phyloP scores from a whole-genome alignment of 78 protist genomes.

The Bodo saltans region DNA sequence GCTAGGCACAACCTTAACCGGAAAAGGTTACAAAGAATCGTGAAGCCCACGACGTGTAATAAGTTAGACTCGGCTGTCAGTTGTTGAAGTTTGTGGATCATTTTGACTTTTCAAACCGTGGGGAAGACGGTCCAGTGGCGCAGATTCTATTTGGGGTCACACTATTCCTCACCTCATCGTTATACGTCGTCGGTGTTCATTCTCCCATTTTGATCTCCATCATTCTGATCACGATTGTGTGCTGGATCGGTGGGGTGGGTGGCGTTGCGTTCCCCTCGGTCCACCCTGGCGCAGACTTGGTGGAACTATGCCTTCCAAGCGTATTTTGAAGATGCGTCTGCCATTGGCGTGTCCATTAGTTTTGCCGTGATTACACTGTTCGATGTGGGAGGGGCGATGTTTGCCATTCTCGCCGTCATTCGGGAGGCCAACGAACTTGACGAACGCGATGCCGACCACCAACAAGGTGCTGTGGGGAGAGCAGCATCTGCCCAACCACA shows the following conservation, averaged over 20 bases:
- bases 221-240: neutral
- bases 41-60: neutral
- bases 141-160: neutral
- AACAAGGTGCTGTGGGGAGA: no score
- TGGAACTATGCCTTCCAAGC: no score
- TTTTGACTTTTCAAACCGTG: neutral
- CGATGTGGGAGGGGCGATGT: no score
- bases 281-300: no score
- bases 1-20: neutral
- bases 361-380: no score
- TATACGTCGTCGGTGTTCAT: neutral
- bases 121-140: neutral
- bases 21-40: neutral
- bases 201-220: constrained; percentile 9
- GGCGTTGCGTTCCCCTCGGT: no score
- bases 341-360: no score
- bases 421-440: no score
- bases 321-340: no score
- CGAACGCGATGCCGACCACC: no score
- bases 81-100: neutral
- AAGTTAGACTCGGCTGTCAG: neutral
- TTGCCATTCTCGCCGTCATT: no score
- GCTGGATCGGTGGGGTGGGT: neutral
- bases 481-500: no score
- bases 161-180: constrained; percentile 5